Evolutionary conservation across 192 early-diverging fungal genomes (phyloP).

Genomic region (Gonapodya sp.): DNA sequence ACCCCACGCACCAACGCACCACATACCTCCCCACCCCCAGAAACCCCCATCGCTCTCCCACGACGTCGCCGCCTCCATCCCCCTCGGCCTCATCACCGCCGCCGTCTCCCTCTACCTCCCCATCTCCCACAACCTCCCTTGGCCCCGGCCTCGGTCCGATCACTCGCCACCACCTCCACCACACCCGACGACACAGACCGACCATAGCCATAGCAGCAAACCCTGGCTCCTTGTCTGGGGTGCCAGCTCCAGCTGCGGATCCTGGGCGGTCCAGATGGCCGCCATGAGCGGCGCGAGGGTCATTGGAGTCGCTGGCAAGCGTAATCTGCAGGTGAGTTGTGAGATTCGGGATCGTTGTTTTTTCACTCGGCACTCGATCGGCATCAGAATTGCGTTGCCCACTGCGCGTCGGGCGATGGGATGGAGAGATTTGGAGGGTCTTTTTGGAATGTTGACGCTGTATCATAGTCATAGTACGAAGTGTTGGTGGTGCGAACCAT

Average conservation of each 20-base stretch:
- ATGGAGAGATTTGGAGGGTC: no score
- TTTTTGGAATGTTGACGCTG: no score
- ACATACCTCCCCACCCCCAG: neutral
- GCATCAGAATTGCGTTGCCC: no score
- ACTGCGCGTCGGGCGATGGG: no score
- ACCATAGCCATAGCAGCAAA: neutral
- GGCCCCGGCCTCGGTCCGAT: neutral
- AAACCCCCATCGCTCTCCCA: neutral
- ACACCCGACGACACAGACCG: no score
- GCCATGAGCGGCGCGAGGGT: neutral
- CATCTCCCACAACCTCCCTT: neutral
- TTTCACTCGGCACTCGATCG: no score
- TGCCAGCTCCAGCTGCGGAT: neutral
- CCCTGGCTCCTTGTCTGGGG: conserved; percentile 5
- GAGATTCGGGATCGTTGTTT: neutral
- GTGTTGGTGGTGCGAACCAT: no score
- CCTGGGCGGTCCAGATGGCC: conserved; percentile 5
- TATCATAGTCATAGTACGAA: no score
- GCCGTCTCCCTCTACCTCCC: neutral
- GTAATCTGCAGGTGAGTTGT: neutral
- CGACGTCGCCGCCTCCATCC: neutral
- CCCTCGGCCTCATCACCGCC: conserved; percentile 10
- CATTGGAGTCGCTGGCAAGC: neutral
- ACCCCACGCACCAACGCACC: no score
- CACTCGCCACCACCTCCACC: neutral